A percentile compares a stretch with the other conserved stretches of the same genome.
Conservation (phyloP, 805 yeast species). For the Candida michaelii region DNA sequence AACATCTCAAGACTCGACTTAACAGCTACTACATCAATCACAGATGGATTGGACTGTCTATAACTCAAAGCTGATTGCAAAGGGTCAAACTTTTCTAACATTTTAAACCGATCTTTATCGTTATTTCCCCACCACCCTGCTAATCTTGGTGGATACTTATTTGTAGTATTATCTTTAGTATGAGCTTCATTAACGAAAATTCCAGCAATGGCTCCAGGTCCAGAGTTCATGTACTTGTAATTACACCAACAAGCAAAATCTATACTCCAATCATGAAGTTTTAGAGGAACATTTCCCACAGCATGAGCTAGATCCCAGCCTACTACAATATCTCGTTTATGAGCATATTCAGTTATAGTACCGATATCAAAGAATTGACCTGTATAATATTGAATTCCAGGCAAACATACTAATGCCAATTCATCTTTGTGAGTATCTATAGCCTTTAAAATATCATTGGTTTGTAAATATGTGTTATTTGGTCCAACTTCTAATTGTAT, state of each 20-base stretch:
- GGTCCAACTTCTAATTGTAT: slow-evolving; percentile 62
- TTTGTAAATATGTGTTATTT: slow-evolving; percentile 56
- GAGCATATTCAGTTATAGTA: slow-evolving; percentile 64
- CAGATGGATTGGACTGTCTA: slow-evolving; percentile 89
- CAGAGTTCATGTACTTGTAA: slow-evolving; percentile 86
- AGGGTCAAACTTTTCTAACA: slow-evolving; percentile 78
- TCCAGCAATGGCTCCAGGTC: slow-evolving; percentile 94
- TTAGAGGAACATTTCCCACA: slow-evolving; percentile 77
- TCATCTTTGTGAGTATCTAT: slow-evolving; percentile 59
- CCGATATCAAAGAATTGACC: slow-evolving; percentile 84
- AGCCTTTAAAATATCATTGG: slow-evolving; percentile 58
- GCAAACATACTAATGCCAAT: slow-evolving; percentile 72
- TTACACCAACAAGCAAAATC: slow-evolving; percentile 97
- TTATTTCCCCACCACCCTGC: slow-evolving; percentile 99
- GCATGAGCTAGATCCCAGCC: slow-evolving; percentile 99
- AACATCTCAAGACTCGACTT: slow-evolving; percentile 65
- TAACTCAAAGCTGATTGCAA: slow-evolving; percentile 84
- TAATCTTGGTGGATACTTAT: slow-evolving; percentile 56
- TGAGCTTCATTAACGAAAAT: slow-evolving; percentile 67
- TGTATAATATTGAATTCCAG: slow-evolving; percentile 90
- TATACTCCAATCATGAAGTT: slow-evolving; percentile 83
- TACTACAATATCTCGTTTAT: slow-evolving; percentile 50
- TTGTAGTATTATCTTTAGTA: slow-evolving; percentile 28
- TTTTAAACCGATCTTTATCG: slow-evolving; percentile 64
- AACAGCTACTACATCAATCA: slow-evolving; percentile 76